Percentiles rank a stretch among this genome's conserved stretches.
Evolutionary conservation across 2,329 filamentous ascomycete species (phyloP).

Genomic region (Achaetomium macrosporum): DNA sequence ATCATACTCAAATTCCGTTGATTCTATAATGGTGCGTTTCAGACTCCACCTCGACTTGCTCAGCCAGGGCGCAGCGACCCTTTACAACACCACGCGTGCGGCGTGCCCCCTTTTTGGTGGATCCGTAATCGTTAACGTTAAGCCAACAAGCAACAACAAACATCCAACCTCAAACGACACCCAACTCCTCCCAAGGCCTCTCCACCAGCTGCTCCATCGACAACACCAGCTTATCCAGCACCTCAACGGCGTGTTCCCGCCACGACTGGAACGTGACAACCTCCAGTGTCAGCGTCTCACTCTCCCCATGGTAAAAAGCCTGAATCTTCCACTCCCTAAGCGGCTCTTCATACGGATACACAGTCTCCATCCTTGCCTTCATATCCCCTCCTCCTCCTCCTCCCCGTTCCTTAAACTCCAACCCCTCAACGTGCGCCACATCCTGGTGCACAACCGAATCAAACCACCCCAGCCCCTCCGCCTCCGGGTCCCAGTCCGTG

Average conservation of each 20-base stretch:
- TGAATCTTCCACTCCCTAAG: slow-evolving; percentile 56
- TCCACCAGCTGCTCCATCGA: slow-evolving; percentile 29
- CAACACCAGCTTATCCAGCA: slow-evolving; percentile 45
- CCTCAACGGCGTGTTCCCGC: slow-evolving; percentile 43
- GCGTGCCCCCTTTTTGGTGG: too few species aligned
- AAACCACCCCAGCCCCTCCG: slow-evolving; percentile 38
- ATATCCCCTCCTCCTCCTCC: too few species aligned
- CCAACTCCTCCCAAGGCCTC: slow-evolving; percentile 26
- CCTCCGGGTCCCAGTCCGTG: slow-evolving; percentile 37
- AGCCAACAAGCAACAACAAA: too few species aligned
- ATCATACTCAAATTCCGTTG: too few species aligned
- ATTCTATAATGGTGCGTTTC: too few species aligned
- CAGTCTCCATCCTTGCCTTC: slow-evolving; percentile 45
- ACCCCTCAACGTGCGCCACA: slow-evolving; percentile 54
- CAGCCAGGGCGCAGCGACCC: too few species aligned
- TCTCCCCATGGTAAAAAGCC: slow-evolving; percentile 44
- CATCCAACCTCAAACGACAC: background rate
- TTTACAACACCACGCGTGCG: too few species aligned
- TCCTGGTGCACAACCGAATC: slow-evolving; percentile 55
- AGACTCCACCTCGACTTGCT: too few species aligned
- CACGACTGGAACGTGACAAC: slow-evolving; percentile 55
- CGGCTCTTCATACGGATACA: slow-evolving; percentile 53
- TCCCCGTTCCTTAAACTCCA: slow-evolving; percentile 35
- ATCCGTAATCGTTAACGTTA: too few species aligned
- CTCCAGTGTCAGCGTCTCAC: slow-evolving; percentile 48